phyloP scores from a whole-genome alignment of 805 yeast genomes.

The Yarrowia yakushimensis region DNA sequence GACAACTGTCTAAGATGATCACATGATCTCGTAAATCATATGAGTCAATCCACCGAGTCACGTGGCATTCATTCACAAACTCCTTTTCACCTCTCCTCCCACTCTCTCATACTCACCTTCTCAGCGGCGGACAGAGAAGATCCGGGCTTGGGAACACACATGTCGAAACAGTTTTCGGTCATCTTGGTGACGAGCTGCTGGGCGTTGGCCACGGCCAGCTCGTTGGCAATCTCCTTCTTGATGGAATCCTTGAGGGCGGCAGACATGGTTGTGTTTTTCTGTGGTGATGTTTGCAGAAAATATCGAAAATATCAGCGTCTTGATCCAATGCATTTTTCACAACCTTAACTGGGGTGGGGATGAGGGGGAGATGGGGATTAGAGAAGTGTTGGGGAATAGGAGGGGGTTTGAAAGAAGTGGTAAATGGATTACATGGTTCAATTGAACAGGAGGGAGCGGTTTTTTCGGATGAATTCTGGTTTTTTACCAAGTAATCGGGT shows the following conservation, averaged over 20 bases:
- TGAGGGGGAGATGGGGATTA: no score
- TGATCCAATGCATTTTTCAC: slow-evolving; percentile 14
- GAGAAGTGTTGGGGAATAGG: no score
- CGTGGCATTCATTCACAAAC: no score
- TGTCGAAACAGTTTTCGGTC: slow-evolving; percentile 81
- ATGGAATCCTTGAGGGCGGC: slow-evolving; percentile 57
- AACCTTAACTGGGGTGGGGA: background rate
- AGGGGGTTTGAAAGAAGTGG: no score
- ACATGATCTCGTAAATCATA: no score
- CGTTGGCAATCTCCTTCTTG: slow-evolving; percentile 70
- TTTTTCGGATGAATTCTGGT: no score
- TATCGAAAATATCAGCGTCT: background rate
- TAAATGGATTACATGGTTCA: no score
- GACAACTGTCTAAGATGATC: no score
- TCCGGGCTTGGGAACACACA: slow-evolving; percentile 67
- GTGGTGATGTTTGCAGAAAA: background rate
- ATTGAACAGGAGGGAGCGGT: no score
- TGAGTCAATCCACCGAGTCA: no score
- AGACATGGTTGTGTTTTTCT: slow-evolving; percentile 28
- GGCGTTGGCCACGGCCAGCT: slow-evolving; percentile 88
- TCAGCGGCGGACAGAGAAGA: slow-evolving; percentile 49
- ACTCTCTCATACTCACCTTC: slow-evolving; percentile 35
- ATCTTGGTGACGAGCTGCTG: slow-evolving; percentile 79
- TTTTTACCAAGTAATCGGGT: no score
- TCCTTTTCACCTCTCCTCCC: no score